Base-by-base conservation (phyloP, 2,329 filamentous ascomycete genomes). In the Penicillium occitanis region DNA sequence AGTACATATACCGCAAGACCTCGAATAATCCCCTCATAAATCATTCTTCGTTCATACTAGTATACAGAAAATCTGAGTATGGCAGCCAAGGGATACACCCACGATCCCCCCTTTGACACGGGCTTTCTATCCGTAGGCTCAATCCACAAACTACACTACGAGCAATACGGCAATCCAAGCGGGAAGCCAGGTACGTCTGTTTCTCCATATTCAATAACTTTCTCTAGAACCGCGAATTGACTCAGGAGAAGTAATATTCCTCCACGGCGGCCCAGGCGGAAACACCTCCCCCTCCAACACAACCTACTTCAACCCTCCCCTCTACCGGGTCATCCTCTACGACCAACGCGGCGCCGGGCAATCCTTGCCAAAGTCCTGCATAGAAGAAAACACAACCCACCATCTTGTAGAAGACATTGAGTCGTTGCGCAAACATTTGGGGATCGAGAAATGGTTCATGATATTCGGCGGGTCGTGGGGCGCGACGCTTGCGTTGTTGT, bases 391-490 rank as follows among this genome's bases (percentile, higher is more conserved):
- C 72, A 83, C 79, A 0, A 83, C 81, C 2, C 77, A 77, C 73
- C 71, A 78, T 65, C 72, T 83, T 0, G 75, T 82, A 2, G 69
- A 75, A n/a, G 82, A 84, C 66, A 79, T 83, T 68, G 81, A 84
- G 67, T 69, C 71, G 1, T 71, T 83, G 1, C 77, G 82, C 46
- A 67, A 73, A 17, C 79, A 82, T 62, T 73, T 83, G 6, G 63
- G 73, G 0, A 78, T 83, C 35, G 48, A 70, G 7, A 81, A 81
- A 70, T 83, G 81, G 82, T 74, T 78, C 50, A 30, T 65, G 28
- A 77, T 84, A 3, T 84, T 83, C 67, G 82, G 82, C 46, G 81
- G 81, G 1, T 83, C 81, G 0, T 83, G 82, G 82, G 82, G 82
- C 40, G 80, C 79, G 3, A 81, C 81, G 0, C 74, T 84, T 17